Evolutionary conservation across 805 yeast species (phyloP), one percentile per base, ranked within the genome.

Genomic region (Vanderwaltozyma verrucispora): DNA sequence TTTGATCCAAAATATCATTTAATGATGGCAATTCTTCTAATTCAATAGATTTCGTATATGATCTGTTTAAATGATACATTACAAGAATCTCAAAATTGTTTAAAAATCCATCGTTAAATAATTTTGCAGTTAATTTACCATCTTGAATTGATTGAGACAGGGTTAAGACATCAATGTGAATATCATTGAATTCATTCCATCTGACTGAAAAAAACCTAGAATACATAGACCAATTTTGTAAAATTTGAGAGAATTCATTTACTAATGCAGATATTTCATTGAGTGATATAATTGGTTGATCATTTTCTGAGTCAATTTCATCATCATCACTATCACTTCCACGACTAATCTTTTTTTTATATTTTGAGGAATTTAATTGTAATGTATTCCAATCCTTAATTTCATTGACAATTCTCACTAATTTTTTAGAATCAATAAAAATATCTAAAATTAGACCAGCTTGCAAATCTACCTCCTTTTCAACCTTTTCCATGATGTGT

Each of bases 391-490:
- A 28, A 28, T 53, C 24, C 42, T 35, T 35, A 45, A 46, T 32
- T 18, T 78, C 84, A 38, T 68, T 67, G 18, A 82, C 47, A 8
- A 71, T 53, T 42, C 72, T 68, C 21, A 70, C 77, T 4, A 87
- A 51, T 20, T 77, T 67, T 44, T 84, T 71, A 21, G 74, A 70
- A 48, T 88, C 96, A 63, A 78, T 73, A 51, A 84, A 85, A 0
- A 92, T 83, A 56, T 89, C 97, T 38, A 83, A 68, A 4, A 92
- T 82, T 31, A 92, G 65, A 1, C 94, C 94, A 19, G 89, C 80
- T 53, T 92, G 98, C n/a, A 88, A 68, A 53, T 92, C 98, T 23
- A 92, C 79, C 53, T 92, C 98, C 35, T 73, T 66, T 59, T 89
- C 95, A 24, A 92, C 79, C 35, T 74, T 73, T 15, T 72, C 74